Evolutionary conservation across 2,329 filamentous ascomycete genomes (phyloP).

Genomic region (Alternaria sp.): DNA sequence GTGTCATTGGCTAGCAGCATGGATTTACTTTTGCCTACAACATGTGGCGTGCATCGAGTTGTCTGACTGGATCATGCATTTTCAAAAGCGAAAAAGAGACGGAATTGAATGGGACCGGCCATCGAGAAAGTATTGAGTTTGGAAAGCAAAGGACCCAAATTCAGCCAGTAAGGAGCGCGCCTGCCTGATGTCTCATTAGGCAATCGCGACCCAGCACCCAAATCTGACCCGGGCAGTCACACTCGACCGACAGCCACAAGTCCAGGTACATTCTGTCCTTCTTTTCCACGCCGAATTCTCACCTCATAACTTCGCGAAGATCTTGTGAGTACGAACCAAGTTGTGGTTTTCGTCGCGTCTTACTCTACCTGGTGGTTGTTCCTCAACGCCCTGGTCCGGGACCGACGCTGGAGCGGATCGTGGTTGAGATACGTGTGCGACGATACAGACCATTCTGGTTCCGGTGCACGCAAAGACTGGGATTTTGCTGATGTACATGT

Average conservation of each 20-base stretch:
- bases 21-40: neutral
- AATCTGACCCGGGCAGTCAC: neutral
- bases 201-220: neutral
- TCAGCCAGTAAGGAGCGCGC: too few relatives aligned
- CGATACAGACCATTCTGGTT: neutral
- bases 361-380: neutral
- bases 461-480: slow-evolving; percentile 21
- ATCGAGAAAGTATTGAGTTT: neutral
- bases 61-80: neutral
- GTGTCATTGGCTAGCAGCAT: neutral
- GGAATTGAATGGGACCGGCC: neutral
- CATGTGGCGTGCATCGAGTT: neutral
- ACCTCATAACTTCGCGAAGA: slow-evolving; percentile 9
- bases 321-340: slow-evolving; percentile 11
- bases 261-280: neutral
- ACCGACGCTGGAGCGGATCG: neutral
- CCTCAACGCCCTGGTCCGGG: neutral
- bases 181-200: neutral
- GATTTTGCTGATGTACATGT: slow-evolving; percentile 28
- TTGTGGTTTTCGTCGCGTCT: neutral
- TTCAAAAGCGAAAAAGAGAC: neutral
- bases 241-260: neutral
- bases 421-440: neutral
- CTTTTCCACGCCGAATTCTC: neutral
- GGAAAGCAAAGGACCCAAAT: neutral